Evolutionary conservation across 139 green algal genomes (phyloP).

Genomic region (Mychonastes homosphaera): DNA sequence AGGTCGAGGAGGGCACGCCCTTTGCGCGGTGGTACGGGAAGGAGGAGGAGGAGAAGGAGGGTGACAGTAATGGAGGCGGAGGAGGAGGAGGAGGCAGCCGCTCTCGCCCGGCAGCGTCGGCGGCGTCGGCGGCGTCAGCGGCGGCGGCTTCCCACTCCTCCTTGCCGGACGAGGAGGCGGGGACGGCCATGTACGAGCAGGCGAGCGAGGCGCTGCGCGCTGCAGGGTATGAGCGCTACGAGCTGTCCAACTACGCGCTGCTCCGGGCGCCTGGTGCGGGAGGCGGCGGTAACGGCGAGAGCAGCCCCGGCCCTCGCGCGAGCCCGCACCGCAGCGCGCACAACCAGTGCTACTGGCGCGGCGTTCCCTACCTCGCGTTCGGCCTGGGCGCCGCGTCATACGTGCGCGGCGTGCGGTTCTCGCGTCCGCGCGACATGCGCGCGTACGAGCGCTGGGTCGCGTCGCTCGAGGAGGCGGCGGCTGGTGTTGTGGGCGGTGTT

Average conservation of each 20-base stretch:
- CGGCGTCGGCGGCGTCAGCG: too few species aligned
- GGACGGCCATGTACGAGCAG: conserved; percentile 65
- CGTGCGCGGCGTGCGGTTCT: conserved; percentile 50
- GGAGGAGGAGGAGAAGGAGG: too few species aligned
- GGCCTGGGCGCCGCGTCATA: conserved; percentile 80
- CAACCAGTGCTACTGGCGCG: conserved; percentile 87
- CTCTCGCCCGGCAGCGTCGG: too few species aligned
- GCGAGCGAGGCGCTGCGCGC: conserved; percentile 43
- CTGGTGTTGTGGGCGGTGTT: too few species aligned
- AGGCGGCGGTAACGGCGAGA: too few species aligned
- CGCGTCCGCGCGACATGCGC: conserved; percentile 54
- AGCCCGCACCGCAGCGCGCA: conserved; percentile 63
- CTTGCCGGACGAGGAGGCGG: conserved; percentile 52
- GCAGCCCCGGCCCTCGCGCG: too few species aligned
- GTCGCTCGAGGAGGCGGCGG: conserved; percentile 11
- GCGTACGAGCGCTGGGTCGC: conserved; percentile 65
- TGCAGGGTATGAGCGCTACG: conserved; percentile 89
- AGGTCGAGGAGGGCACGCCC: conserved; percentile 85
- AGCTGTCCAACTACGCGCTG: too few species aligned
- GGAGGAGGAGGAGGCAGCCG: too few species aligned
- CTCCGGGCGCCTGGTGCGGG: too few species aligned
- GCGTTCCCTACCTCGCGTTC: conserved; percentile 70
- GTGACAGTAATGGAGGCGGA: too few species aligned
- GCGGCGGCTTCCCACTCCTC: too few species aligned
- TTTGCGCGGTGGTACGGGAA: conserved; percentile 77